These are phyloP conservation scores for Dendrobium catenatum DNA, from an alignment of 106 monocot genomes.

Conservation along the genomic window DNA sequence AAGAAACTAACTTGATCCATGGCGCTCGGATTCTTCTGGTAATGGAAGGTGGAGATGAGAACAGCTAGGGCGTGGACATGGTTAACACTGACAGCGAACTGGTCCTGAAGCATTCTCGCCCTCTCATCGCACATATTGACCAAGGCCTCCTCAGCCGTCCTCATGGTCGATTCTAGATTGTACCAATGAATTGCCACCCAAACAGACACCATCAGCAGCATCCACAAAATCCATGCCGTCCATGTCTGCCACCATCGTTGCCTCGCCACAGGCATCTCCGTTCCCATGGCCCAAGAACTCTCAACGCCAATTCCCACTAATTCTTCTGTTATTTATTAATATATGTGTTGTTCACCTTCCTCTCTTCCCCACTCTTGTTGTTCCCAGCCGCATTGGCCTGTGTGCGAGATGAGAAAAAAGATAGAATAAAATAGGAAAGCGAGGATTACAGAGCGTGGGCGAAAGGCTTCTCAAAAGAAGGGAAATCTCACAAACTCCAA, in stretches of 20 bases:
- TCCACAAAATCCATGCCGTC: conserved; percentile 21
- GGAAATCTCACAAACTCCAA: conserved; percentile 9
- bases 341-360: neutral
- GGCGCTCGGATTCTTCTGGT: conserved; percentile 65
- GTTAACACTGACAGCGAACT: conserved; percentile 85
- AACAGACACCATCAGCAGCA: conserved; percentile 16
- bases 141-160: conserved; percentile 46
- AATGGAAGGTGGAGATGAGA: conserved; percentile 82
- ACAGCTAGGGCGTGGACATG: conserved; percentile 93
- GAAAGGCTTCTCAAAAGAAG: conserved; percentile 24
- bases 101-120: conserved; percentile 91
- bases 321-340: neutral
- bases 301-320: neutral
- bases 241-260: conserved; percentile 31
- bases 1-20: conserved; percentile 64
- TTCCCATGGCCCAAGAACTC: conserved; percentile 9
- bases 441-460: neutral
- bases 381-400: conserved; percentile 3
- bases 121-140: conserved; percentile 91
- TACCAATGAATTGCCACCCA: conserved; percentile 39
- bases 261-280: conserved; percentile 9
- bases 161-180: conserved; percentile 28
- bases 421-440: neutral
- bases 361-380: neutral
- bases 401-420: neutral